Base-by-base conservation (phyloP, 768 basidiomycete species). In the Termitomyces sp. region DNA sequence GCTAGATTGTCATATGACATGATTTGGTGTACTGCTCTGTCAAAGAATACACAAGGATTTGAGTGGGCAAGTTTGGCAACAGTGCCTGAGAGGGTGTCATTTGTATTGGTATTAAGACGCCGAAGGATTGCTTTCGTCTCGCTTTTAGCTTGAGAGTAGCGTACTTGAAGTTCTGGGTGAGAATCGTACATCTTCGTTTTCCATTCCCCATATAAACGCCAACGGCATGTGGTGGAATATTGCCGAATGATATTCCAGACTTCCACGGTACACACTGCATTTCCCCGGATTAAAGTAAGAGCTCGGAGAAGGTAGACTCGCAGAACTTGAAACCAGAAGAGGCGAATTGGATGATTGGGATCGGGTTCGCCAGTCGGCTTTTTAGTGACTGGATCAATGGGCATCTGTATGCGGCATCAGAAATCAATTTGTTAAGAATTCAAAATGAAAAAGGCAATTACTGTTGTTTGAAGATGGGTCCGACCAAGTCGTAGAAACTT, bases 191-290 rank as follows among this genome's bases (percentile, higher is more conserved):
- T 80, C 48, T 75, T 75, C 39, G 83, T 77, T 71, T 89, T 90
- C 97, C 97, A 98, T 75, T 98, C 95, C 44, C 95, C 97, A 67
- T 99, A 99, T 34, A 99, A 77, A 49, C 81, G 82, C 89, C 94
- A 99, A 9, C 97, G 91, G 24, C 82, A 76, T 6, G 87, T 83
- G 55, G 86, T 87, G 57, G 91, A 87, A 68, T 88, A 92, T 61
- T 85, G 83, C 42, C 85, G 80, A 50, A 98, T 82, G 54, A 98
- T 85, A 58, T 87, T 85, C 97, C 97, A 99, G 8, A 98, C 80
- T 66, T 98, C 95, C 47, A 90, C 88, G 30, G 93, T 91, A 70
- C 89, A 92, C 24, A 93, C 89, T 7, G 93, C 89, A 66, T 95
- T 94, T 39, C 88, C 87, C 33, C 86, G 83, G 59, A 93, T 88